Conservation (phyloP, 2,329 filamentous ascomycete species). For the Chrysoporthe puriensis region DNA sequence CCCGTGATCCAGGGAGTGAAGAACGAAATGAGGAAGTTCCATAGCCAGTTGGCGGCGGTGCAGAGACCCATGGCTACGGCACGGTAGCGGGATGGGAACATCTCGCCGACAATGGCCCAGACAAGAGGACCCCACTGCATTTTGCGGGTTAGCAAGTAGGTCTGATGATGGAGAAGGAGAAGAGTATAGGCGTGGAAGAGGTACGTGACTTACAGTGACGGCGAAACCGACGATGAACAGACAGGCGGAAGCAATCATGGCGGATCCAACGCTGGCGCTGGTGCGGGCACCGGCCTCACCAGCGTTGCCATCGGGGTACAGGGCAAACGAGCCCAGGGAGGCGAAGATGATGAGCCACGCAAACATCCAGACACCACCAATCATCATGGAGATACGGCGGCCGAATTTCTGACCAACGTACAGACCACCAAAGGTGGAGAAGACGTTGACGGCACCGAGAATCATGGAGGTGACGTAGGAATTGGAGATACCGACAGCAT, state of each 20-base stretch:
- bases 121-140: slow-evolving; percentile 66
- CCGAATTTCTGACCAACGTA: slow-evolving; percentile 71
- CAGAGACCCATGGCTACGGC: slow-evolving; percentile 32
- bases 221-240: slow-evolving; percentile 78
- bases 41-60: slow-evolving; percentile 57
- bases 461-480: slow-evolving; percentile 71
- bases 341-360: slow-evolving; percentile 68
- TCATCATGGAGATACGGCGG: slow-evolving; percentile 68
- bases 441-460: slow-evolving; percentile 69
- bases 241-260: slow-evolving; percentile 74
- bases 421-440: slow-evolving; percentile 67
- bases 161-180: neutral
- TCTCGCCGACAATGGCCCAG: slow-evolving; percentile 71
- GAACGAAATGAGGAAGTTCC: slow-evolving; percentile 68
- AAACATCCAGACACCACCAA: slow-evolving; percentile 70
- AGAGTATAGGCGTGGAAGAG: neutral
- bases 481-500: slow-evolving; percentile 67
- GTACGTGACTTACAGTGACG: slow-evolving; percentile 31
- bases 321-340: slow-evolving; percentile 51
- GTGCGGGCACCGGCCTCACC: slow-evolving; percentile 40
- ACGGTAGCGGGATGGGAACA: slow-evolving; percentile 30
- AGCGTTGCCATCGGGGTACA: slow-evolving; percentile 39
- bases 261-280: slow-evolving; percentile 54
- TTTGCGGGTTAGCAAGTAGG: slow-evolving; percentile 42
- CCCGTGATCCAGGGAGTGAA: slow-evolving; percentile 69